phyloP scores from a whole-genome alignment of 805 yeast species.

The Zygosaccharomyces bailii region DNA sequence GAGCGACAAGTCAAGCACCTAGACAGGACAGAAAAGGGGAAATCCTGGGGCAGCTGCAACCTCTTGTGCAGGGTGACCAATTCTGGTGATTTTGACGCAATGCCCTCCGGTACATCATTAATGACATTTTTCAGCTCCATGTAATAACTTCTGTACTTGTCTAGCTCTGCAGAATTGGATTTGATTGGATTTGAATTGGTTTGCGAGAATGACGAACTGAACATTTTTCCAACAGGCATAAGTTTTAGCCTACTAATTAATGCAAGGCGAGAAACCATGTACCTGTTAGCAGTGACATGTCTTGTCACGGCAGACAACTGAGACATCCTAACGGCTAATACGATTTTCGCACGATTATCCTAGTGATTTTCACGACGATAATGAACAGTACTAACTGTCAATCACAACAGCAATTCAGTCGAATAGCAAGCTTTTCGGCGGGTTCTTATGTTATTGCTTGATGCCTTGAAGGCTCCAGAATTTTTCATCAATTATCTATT shows the following conservation, averaged over 20 bases:
- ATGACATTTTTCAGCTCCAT: slow-evolving; percentile 20
- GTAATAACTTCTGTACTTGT: slow-evolving; percentile 28
- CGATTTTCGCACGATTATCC: too few species aligned
- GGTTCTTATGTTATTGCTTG: not conserved
- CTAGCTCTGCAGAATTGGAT: slow-evolving; percentile 17
- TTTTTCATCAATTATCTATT: not conserved
- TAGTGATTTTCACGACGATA: too few species aligned
- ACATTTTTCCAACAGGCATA: slow-evolving; percentile 1
- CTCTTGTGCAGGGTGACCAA: slow-evolving; percentile 77
- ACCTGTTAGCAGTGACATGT: slow-evolving; percentile 6
- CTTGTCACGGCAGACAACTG: slow-evolving; percentile 12
- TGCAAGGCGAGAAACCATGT: slow-evolving; percentile 2
- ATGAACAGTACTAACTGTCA: not conserved
- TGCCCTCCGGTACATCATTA: slow-evolving; percentile 41
- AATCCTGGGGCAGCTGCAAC: slow-evolving; percentile 56
- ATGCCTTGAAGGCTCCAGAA: not conserved
- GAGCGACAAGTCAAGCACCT: slow-evolving; percentile 68
- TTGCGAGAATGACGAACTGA: not conserved
- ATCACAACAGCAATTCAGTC: not conserved
- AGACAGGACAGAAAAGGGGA: slow-evolving; percentile 65
- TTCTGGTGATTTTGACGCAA: slow-evolving; percentile 62
- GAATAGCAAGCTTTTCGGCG: not conserved
- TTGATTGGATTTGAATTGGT: not conserved
- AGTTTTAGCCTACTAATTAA: slow-evolving; percentile 2
- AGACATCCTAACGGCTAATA: slow-evolving; percentile 10